Conservation (phyloP, 2,329 filamentous ascomycete species). For the Alternaria gansuensis region DNA sequence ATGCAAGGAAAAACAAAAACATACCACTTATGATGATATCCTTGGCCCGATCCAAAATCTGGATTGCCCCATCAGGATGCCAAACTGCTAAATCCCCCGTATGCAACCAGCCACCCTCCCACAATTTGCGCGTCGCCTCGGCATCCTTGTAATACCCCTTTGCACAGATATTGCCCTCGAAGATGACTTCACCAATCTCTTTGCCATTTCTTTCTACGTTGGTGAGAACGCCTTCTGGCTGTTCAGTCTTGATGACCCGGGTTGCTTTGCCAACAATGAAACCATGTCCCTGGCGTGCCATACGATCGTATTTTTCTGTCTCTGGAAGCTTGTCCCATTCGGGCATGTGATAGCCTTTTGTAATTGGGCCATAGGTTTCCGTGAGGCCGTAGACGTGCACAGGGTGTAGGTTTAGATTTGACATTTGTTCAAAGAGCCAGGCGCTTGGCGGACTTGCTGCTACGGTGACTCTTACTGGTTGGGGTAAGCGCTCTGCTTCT, state of each 20-base stretch:
- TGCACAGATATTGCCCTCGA: constrained; percentile 88
- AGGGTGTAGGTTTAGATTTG: constrained; percentile 81
- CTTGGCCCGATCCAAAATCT: constrained; percentile 93
- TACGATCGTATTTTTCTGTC: constrained; percentile 83
- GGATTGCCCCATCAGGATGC: constrained; percentile 88
- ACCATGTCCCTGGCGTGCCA: constrained; percentile 94
- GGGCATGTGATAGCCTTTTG: constrained; percentile 88
- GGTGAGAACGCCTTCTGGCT: constrained; percentile 70
- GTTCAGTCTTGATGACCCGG: constrained; percentile 81
- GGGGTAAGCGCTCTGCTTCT: constrained; percentile 74
- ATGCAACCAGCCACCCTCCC: constrained; percentile 84
- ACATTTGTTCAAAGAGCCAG: constrained; percentile 94
- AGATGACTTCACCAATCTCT: constrained; percentile 85
- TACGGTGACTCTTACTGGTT: constrained; percentile 85
- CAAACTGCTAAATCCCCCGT: constrained; percentile 93
- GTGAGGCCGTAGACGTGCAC: constrained; percentile 91
- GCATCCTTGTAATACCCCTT: constrained; percentile 92
- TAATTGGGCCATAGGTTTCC: constrained; percentile 95
- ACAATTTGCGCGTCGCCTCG: constrained; percentile 85
- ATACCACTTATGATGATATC: constrained; percentile 96
- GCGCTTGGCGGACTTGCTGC: constrained; percentile 90
- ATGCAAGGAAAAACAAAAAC: constrained; percentile 31
- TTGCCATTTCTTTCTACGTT: constrained; percentile 75
- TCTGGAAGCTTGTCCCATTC: constrained; percentile 78
- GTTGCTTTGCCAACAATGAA: constrained; percentile 84